phyloP scores from a whole-genome alignment of 768 basidiomycete genomes.

The Omphalotus guepiniiformis region DNA sequence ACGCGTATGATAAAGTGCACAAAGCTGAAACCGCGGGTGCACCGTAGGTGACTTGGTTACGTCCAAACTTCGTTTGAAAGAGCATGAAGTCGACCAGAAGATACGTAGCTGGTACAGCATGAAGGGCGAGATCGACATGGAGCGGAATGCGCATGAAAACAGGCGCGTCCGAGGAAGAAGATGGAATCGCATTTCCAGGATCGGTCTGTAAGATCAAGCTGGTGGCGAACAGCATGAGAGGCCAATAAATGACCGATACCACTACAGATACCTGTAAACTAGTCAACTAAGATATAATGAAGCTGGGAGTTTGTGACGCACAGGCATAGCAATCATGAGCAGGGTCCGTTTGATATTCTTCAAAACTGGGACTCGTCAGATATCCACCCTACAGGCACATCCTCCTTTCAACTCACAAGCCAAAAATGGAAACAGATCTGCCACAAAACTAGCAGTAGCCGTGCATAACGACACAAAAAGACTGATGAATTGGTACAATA shows the following conservation, averaged over 20 bases:
- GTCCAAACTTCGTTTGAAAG: conserved; percentile 54
- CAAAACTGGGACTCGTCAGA: conserved; percentile 27
- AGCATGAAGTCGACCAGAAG: conserved; percentile 65
- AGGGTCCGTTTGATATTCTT: conserved; percentile 48
- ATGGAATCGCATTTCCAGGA: conserved; percentile 18
- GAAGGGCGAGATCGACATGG: conserved; percentile 57
- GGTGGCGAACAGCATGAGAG: conserved; percentile 52
- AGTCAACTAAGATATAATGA: background rate
- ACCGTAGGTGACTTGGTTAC: conserved; percentile 19
- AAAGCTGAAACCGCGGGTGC: conserved; percentile 26
- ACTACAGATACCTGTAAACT: conserved; percentile 20
- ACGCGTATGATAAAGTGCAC: conserved; percentile 46
- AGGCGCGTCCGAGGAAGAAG: conserved; percentile 26
- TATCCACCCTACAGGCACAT: too few species aligned
- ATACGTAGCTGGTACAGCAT: conserved; percentile 55
- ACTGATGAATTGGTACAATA: conserved; percentile 18
- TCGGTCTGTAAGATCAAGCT: conserved; percentile 45
- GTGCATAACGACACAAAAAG: conserved; percentile 32
- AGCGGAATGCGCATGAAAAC: conserved; percentile 42
- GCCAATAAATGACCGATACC: conserved; percentile 62
- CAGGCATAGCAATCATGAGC: conserved; percentile 64
- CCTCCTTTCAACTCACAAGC: conserved; percentile 26
- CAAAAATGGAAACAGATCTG: conserved; percentile 28
- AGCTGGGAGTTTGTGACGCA: conserved; percentile 24
- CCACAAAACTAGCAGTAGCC: conserved; percentile 29